Conservation (phyloP, 805 yeast species). For the Jamesozyma rosinii region DNA sequence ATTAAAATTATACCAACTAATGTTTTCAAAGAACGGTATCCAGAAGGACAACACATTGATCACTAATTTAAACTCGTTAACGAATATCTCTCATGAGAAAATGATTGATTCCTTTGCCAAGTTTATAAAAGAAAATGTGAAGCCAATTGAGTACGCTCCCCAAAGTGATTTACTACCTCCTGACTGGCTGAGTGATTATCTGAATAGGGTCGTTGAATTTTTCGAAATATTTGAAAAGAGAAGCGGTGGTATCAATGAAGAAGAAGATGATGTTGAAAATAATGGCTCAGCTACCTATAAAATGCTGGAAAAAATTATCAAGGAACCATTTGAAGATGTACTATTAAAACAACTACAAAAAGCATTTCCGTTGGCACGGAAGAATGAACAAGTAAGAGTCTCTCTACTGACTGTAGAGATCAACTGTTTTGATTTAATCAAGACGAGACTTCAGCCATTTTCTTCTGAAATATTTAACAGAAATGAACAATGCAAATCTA, state of each 20-base stretch:
- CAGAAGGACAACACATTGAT: conserved; percentile 16
- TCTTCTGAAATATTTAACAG: conserved; percentile 25
- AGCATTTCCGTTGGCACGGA: conserved; percentile 26
- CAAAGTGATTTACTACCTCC: conserved; percentile 59
- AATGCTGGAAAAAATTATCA: conserved; percentile 37
- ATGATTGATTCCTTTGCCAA: conserved; percentile 13
- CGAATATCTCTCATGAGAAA: conserved; percentile 15
- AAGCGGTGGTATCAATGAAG: conserved; percentile 9
- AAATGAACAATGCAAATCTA: conserved; percentile 21
- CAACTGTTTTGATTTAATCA: conserved; percentile 55
- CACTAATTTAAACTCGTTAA: conserved; percentile 12
- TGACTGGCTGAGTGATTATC: conserved; percentile 68
- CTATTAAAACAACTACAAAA: conserved; percentile 22
- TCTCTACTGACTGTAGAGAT: conserved; percentile 36
- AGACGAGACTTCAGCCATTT: conserved; percentile 40
- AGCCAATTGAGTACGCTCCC: background rate
- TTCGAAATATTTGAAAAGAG: conserved; percentile 44
- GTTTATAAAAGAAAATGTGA: conserved; percentile 25
- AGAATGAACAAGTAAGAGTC: conserved; percentile 18
- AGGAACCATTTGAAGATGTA: conserved; percentile 30
- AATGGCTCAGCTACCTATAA: conserved; percentile 27
- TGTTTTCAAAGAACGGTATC: conserved; percentile 44
- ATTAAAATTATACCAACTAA: conserved; percentile 57
- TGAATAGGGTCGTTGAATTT: conserved; percentile 39
- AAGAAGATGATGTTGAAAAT: conserved; percentile 18